phyloP scores from a whole-genome alignment of 2,329 filamentous ascomycete species.

The Aureobasidium sp. region DNA sequence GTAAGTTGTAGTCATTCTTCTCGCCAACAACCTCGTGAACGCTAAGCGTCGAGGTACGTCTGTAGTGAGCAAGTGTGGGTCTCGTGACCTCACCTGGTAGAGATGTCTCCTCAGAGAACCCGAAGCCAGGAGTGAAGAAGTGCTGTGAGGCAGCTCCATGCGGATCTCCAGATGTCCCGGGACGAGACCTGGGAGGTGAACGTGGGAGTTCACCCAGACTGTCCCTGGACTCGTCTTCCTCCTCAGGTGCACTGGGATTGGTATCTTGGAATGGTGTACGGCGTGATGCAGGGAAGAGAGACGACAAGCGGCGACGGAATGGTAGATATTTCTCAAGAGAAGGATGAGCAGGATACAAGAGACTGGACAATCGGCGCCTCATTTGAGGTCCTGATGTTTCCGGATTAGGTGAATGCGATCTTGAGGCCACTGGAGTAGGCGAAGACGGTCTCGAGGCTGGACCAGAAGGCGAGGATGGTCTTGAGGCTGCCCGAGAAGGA shows the following conservation, averaged over 20 bases:
- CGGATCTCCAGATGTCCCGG: neutral
- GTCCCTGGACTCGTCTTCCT: neutral
- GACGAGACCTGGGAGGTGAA: neutral
- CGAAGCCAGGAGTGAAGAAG: neutral
- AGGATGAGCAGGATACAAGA: neutral
- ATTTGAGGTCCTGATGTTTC: slow-evolving; percentile 17
- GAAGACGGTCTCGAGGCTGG: slow-evolving; percentile 18
- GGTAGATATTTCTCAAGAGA: neutral
- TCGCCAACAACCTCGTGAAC: slow-evolving; percentile 52
- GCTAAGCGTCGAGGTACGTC: slow-evolving; percentile 31
- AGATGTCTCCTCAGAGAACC: neutral
- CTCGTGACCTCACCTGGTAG: neutral
- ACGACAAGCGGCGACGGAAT: neutral
- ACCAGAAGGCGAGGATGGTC: slow-evolving; percentile 22
- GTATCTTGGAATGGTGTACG: neutral
- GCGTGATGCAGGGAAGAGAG: neutral
- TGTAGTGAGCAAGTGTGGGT: neutral
- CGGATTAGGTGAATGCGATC: slow-evolving; percentile 20
- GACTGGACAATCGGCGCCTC: neutral
- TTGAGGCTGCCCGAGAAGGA: slow-evolving; percentile 23
- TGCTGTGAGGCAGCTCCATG: neutral
- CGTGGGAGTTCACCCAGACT: neutral
- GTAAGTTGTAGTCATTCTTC: slow-evolving; percentile 53
- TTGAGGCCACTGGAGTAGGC: neutral
- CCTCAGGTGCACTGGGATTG: neutral